phyloP scores from a whole-genome alignment of 2,329 filamentous ascomycete genomes.

The Penicillium brevicompactum region DNA sequence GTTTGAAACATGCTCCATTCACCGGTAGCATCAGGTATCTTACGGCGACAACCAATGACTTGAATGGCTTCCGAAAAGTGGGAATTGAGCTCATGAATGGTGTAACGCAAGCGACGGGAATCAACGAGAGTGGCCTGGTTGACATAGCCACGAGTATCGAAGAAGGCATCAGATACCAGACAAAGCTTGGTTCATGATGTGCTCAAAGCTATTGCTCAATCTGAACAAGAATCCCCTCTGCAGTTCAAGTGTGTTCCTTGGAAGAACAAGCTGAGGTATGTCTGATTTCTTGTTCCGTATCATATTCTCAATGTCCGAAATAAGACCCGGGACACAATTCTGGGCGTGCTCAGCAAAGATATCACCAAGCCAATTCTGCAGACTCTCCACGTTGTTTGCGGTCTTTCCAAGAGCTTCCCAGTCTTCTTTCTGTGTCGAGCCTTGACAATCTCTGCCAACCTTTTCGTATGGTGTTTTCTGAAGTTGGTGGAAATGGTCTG shows the following conservation, averaged over 20 bases:
- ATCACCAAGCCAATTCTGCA: neutral
- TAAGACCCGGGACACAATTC: neutral
- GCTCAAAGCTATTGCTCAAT: neutral
- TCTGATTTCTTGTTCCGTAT: slow-evolving; percentile 30
- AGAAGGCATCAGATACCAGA: neutral
- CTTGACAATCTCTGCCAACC: neutral
- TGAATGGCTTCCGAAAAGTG: slow-evolving; percentile 31
- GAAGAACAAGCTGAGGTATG: slow-evolving; percentile 27
- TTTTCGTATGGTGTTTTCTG: neutral
- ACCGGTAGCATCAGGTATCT: neutral
- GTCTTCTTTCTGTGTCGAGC: slow-evolving; percentile 30
- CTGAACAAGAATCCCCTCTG: slow-evolving; percentile 32
- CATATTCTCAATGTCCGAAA: neutral
- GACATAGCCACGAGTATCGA: neutral
- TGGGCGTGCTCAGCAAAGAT: neutral
- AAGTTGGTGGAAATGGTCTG: neutral
- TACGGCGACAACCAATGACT: slow-evolving; percentile 13
- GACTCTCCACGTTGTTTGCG: neutral
- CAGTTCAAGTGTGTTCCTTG: slow-evolving; percentile 27
- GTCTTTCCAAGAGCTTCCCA: slow-evolving; percentile 5
- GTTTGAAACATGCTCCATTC: neutral
- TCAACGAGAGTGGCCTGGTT: slow-evolving; percentile 18
- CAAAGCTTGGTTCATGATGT: slow-evolving; percentile 1
- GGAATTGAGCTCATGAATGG: slow-evolving; percentile 29
- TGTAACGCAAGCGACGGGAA: slow-evolving; percentile 30